phyloP scores from a whole-genome alignment of 129 eudicot species.

The Centaurea solstitialis region DNA sequence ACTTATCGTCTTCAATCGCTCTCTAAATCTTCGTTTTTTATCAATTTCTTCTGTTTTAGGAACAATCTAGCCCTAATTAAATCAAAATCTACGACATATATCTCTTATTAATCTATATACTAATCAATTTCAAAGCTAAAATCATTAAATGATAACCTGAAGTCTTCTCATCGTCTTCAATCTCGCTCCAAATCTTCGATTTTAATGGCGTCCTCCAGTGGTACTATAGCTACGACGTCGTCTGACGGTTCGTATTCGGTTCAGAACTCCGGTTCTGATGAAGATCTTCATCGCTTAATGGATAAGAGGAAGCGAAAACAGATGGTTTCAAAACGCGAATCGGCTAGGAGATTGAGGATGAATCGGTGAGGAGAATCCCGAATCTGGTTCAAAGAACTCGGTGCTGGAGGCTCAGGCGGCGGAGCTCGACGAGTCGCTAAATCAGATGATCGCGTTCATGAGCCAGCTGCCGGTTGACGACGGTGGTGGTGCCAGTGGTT shows the following conservation, averaged over 20 bases:
- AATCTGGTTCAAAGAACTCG: constrained; percentile 47
- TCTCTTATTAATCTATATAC: neutral
- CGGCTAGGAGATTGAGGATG: constrained; percentile 80
- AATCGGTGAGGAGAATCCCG: constrained; percentile 38
- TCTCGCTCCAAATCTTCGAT: neutral
- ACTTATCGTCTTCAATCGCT: too few species aligned
- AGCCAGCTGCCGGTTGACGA: constrained; percentile 7
- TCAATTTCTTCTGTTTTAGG: neutral
- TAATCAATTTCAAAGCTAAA: neutral
- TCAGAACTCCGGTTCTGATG: constrained; percentile 66
- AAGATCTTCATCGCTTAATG: constrained; percentile 50
- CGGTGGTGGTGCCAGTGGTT: too few species aligned
- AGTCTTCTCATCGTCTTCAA: constrained; percentile 26
- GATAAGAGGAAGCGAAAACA: constrained; percentile 79
- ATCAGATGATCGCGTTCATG: constrained; percentile 48
- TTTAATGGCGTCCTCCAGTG: constrained; percentile 67
- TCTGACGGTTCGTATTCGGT: constrained; percentile 50
- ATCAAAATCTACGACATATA: constrained; percentile 15
- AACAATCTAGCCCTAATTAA: neutral
- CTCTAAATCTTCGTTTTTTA: too few species aligned
- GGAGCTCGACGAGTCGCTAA: constrained; percentile 71
- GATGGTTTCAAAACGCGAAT: constrained; percentile 91
- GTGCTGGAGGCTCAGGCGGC: constrained; percentile 64
- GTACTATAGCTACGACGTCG: constrained; percentile 25
- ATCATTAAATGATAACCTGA: constrained; percentile 25